Conservation (phyloP, 2,329 filamentous ascomycete genomes). For the Penicillium capsulatum region DNA sequence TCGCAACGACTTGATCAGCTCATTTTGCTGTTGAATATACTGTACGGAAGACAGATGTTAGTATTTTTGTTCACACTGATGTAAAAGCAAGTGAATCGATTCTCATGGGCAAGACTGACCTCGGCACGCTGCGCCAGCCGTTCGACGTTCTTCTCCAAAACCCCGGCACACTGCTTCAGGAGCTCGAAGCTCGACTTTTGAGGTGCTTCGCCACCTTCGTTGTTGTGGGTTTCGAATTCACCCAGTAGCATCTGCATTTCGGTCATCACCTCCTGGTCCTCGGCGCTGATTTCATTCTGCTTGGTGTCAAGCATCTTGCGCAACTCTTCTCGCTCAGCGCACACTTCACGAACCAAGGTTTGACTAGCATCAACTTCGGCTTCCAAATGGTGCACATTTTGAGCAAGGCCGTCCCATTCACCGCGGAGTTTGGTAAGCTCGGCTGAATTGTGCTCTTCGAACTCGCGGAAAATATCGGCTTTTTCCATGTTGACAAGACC, state of each 20-base stretch:
- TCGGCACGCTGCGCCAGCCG: slow-evolving; percentile 42
- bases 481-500: slow-evolving; percentile 37
- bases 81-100: neutral
- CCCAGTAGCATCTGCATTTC: slow-evolving; percentile 42
- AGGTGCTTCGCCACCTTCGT: slow-evolving; percentile 29
- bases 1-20: slow-evolving; percentile 41
- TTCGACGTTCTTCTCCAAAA: slow-evolving; percentile 53
- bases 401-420: slow-evolving; percentile 33
- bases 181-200: slow-evolving; percentile 39
- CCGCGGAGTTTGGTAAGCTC: slow-evolving; percentile 34
- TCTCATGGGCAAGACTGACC: slow-evolving; percentile 30
- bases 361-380: slow-evolving; percentile 40
- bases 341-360: slow-evolving; percentile 36
- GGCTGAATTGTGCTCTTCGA: slow-evolving; percentile 33
- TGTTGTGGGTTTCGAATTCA: slow-evolving; percentile 37
- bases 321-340: slow-evolving; percentile 39
- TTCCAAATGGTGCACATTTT: slow-evolving; percentile 36
- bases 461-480: slow-evolving; percentile 35
- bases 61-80: neutral
- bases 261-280: slow-evolving; percentile 39
- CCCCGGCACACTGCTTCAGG: slow-evolving; percentile 46
- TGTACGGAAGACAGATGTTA: slow-evolving; percentile 20
- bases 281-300: slow-evolving; percentile 37
- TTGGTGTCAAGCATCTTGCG: slow-evolving; percentile 38
- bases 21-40: slow-evolving; percentile 44